Evolutionary conservation across 148 eudicot genomes (phyloP).

Genomic region (Mesembryanthemum crystallinum): DNA sequence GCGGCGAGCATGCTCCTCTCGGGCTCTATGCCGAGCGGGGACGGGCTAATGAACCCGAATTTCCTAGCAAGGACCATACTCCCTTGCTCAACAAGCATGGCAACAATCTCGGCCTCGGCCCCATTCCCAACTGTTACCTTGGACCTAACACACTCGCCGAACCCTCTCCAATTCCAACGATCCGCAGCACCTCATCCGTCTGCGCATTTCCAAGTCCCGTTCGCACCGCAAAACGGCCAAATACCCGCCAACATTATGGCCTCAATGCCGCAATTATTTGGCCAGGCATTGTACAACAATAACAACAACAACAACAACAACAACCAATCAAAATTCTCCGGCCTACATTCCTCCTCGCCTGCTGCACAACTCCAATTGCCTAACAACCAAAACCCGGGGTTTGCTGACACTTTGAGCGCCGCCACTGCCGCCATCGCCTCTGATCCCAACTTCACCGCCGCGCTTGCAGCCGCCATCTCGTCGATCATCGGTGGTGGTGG

Average conservation of each 20-base stretch:
- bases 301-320: constrained; percentile 11
- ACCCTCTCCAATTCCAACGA: constrained; percentile 51
- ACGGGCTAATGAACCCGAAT: constrained; percentile 73
- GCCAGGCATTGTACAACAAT: constrained; percentile 37
- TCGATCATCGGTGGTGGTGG: constrained; percentile 59
- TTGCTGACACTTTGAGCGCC: constrained; percentile 65
- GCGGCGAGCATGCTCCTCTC: constrained; percentile 90
- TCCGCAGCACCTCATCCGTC: constrained; percentile 19
- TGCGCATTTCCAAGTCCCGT: constrained; percentile 51
- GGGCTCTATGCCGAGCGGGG: constrained; percentile 83
- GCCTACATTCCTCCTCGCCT: constrained; percentile 46
- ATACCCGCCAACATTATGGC: constrained; percentile 27
- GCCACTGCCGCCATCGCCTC: constrained; percentile 84
- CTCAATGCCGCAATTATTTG: constrained; percentile 41
- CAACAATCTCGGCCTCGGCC: constrained; percentile 92
- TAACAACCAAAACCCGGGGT: constrained; percentile 33
- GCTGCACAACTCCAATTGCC: constrained; percentile 27
- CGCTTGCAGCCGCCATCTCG: constrained; percentile 76
- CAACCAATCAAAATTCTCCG: constrained; percentile 77
- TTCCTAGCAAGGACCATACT: constrained; percentile 72
- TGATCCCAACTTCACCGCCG: constrained; percentile 90
- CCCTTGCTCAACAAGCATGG: constrained; percentile 76
- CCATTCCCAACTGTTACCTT: constrained; percentile 92
- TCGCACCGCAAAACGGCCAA: constrained; percentile 28
- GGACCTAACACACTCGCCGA: constrained; percentile 71